Evolutionary conservation across 108 stramenopile genomes (phyloP), one percentile per base, ranked within the genome.

Genomic region (Skeletonema grethae): DNA sequence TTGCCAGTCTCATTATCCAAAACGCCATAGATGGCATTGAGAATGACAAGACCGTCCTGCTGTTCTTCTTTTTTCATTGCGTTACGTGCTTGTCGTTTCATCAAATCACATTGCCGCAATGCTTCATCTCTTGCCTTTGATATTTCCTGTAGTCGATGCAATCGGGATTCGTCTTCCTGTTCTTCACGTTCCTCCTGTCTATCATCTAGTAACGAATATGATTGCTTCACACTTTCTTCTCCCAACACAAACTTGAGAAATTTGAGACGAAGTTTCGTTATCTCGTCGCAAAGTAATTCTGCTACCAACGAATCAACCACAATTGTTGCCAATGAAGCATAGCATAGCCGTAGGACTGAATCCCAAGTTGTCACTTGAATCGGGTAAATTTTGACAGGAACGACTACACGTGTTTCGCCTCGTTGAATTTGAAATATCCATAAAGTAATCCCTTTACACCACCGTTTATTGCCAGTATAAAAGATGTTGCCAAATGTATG

Each of bases 11-110:
- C 62, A 22, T 36, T 55, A 41, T 68, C 76, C 63, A 69, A 72
- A 0, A 78, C 72, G 5, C 72, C 76, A 66, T 81, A 85, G 4
- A 71, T 35, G 31, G 84, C 84, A 10, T 75, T 73, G 34, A 70
- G 16, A 30, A 85, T 79, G 4, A 82, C 76, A 6, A 85, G 69
- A 9, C 84, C 84, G 9, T 67, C 58, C 34, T 50, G 57, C 13
- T 79, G 46, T 32, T 67, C 59, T 58, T 85, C 84, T 29, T 61
- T 64, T 59, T 75, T 59, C 15, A 63, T 41, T 36, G 46, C 60
- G 2, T 20, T 29, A 13, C 31, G 58, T 29, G 79, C 79, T 61
- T 76, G 79, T 39, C 67, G 67, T 20, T 24, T 13, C 79, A 80
- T 80, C 12, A 71, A 36, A 65, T 70, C 18, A 7, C 63, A 15